Base-by-base conservation (phyloP, 306 rosid species). In the Casuarina cunninghamiana region DNA sequence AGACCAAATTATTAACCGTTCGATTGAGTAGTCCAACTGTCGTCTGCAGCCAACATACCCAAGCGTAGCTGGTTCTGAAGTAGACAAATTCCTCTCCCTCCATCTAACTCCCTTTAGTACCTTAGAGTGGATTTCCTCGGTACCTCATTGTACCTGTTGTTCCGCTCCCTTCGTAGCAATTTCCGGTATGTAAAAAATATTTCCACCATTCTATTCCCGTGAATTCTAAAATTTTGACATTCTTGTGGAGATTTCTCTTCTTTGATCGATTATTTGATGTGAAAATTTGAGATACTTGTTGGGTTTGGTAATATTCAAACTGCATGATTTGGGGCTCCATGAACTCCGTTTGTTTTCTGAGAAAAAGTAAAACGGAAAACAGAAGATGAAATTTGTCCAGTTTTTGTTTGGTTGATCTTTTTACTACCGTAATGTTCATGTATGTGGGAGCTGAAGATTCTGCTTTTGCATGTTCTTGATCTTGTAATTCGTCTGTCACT, bases 321-420 rank as follows among this genome's bases (percentile, higher is more conserved):
- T 46, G 41, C 5, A 38, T 41, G 10, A 3, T 17, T 65, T 21
- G 50, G 79, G 75, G 51, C 3, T 66, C 2, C 0, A 45, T 10
- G 50, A 13, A 9, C 68, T 73, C 41, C 2, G 71, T 83, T 83
- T 21, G 71, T 69, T 62, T 75, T 41, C 51, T n/a, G 49, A 41
- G 69, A 74, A 73, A 54, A 37, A 43, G 21, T 7, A 12, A 16
- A 13, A 26, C 38, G 12, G 21, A 77, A 48, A 43, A 6, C 39
- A 32, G 46, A 11, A 17, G 3, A 13, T 10, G 12, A 61, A 61
- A 1, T 35, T 61, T 3, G 16, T 61, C 0, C 6, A 32, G 1
- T n/a, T 66, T 67, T 67, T 43, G 50, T n/a, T 67, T n/a, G 19
- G 50, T n/a, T 66, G 42, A 16, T 41, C 49, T 16, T 66, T 57